Conservation (phyloP, 306 rosid genomes). For the apple (Malus domestica) region DNA sequence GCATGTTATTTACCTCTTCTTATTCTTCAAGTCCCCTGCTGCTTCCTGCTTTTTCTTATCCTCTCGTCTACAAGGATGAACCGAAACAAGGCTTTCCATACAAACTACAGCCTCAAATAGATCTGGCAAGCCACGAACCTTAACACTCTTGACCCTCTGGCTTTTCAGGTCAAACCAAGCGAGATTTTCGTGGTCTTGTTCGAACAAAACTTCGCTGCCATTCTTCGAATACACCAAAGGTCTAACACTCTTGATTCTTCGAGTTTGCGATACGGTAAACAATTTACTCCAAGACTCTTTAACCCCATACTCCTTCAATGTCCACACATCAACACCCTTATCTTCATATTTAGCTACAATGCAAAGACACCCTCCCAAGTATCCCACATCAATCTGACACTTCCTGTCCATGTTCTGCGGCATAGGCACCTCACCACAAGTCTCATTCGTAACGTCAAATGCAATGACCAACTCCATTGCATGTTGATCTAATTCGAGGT, state of each 20-base stretch:
- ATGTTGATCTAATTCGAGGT: slow-evolving; percentile 11
- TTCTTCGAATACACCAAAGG: slow-evolving; percentile 47
- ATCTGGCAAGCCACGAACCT: slow-evolving; percentile 30
- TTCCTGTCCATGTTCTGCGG: slow-evolving; percentile 31
- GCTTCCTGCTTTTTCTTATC: slow-evolving; percentile 8
- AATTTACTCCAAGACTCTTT: slow-evolving; percentile 51
- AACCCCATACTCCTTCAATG: slow-evolving; percentile 46
- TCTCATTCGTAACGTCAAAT: slow-evolving; percentile 30
- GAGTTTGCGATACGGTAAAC: slow-evolving; percentile 20
- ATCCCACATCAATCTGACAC: slow-evolving; percentile 41
- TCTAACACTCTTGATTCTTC: slow-evolving; percentile 25
- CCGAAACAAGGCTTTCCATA: slow-evolving; percentile 48
- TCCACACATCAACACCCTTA: slow-evolving; percentile 45
- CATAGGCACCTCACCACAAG: slow-evolving; percentile 41
- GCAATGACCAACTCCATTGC: slow-evolving; percentile 39
- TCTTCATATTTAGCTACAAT: slow-evolving; percentile 29
- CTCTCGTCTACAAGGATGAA: slow-evolving; percentile 8
- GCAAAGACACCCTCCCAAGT: slow-evolving; percentile 37
- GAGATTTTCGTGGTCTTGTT: slow-evolving; percentile 31
- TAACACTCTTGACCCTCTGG: slow-evolving; percentile 7
- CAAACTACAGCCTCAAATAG: slow-evolving; percentile 40
- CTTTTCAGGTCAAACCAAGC: slow-evolving; percentile 43
- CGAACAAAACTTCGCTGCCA: slow-evolving; percentile 37
- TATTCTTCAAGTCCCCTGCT: slow-evolving; percentile 12
- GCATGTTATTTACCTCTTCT: slow-evolving; percentile 32